These are phyloP conservation scores for Pichia rugopelliculosa DNA, from an alignment of 805 yeast genomes.

Conservation along the genomic window DNA sequence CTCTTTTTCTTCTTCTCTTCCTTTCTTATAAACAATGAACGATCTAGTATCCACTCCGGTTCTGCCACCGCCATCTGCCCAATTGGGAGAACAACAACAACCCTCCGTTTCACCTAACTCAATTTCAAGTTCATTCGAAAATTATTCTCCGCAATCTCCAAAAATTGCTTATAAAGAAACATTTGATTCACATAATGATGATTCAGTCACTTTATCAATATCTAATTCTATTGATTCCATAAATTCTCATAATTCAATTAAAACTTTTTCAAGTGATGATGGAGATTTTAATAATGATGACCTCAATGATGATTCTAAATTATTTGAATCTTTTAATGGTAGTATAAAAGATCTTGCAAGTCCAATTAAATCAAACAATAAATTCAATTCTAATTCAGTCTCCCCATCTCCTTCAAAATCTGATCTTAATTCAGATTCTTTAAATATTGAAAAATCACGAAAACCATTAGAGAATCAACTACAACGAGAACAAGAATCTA, in stretches of 20 bases:
- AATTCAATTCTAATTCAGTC: neutral
- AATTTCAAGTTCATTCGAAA: constrained; percentile 6
- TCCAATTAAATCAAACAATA: neutral
- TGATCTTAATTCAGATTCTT: neutral
- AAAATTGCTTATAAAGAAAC: constrained; percentile 5
- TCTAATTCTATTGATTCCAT: neutral
- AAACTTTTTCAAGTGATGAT: constrained; percentile 13
- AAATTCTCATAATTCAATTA: constrained; percentile 2
- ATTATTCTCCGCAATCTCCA: constrained; percentile 10
- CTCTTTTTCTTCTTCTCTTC: neutral
- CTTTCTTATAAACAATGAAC: neutral
- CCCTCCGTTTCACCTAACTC: constrained; percentile 3
- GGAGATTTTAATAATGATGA: neutral
- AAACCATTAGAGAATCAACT: neutral
- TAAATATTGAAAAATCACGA: neutral
- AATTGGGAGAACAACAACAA: neutral
- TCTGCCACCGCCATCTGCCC: neutral
- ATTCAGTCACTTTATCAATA: neutral
- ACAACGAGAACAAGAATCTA: neutral
- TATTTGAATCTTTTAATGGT: constrained; percentile 13
- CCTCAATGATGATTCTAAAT: constrained; percentile 6
- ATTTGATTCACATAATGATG: neutral
- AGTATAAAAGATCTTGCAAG: constrained; percentile 10
- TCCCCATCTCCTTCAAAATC: neutral
- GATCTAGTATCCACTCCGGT: neutral